Evolutionary conservation across 805 yeast genomes (phyloP), one percentile per base, ranked within the genome.

Genomic region (Candida verbasci): DNA sequence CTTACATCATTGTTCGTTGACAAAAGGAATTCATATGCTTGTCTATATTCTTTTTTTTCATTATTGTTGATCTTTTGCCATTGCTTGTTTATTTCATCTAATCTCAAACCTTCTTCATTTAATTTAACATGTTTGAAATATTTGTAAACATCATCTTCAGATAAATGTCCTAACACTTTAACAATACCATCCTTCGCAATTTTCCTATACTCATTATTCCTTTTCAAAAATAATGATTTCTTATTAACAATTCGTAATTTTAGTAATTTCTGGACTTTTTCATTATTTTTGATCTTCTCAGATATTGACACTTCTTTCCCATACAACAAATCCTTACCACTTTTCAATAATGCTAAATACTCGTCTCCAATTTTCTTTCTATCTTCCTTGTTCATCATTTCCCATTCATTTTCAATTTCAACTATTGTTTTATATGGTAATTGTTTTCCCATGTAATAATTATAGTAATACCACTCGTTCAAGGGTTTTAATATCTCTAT

Each of bases 261-360:
- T 17, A 6, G 9, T 17, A 33, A 18, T 17, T 24, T 31, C 14
- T 17, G 14, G 4, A 20, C 3, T 4, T 15, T 17, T 17, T 18
- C 10, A 5, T 9, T 35, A 15, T 9, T 20, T 21, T 25, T 25
- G 9, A 25, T 22, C 24, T 30, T 30, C 21, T 16, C 12, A 4
- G 9, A 4, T 11, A 34, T 20, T 8, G 17, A 42, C n/a, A 62
- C 55, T 9, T 61, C 45, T 41, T 56, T 38, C 6, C 65, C 65
- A 16, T 44, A 45, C 35, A 44, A 39, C 9, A 61, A 49, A 32
- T 60, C 66, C 35, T 52, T 50, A 1, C 67, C 68, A 33, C 33
- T 43, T 25, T 44, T 40, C 26, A 59, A 35, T 16, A 62, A 45
- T 3, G 48, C 40, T 12, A 48, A 43, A 34, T 62, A 63, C 27